Conservation (phyloP, 2,329 filamentous ascomycete genomes). For the Apiospora rasikravindrae region DNA sequence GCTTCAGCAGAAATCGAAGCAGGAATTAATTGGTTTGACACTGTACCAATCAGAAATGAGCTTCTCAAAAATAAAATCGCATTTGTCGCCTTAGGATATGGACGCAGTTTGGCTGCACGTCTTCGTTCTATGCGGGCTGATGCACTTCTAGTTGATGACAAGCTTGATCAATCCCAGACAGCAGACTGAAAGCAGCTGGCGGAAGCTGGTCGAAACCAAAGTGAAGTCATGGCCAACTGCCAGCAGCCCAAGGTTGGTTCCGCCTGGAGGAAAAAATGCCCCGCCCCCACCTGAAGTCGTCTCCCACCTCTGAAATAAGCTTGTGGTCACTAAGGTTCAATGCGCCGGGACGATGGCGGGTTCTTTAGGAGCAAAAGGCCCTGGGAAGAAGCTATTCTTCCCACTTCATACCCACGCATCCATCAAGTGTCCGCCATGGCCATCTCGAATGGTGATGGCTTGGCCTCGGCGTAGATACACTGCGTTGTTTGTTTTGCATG, state of each 20-base stretch:
- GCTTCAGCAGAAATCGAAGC: neutral
- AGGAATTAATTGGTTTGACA: no score
- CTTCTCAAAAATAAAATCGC: no score
- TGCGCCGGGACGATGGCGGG: neutral
- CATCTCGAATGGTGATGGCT: neutral
- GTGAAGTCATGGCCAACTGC: neutral
- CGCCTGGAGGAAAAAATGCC: neutral
- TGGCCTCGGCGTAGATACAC: no score
- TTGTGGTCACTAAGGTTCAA: neutral
- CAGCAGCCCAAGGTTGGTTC: neutral
- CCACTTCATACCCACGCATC: neutral
- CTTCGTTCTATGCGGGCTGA: neutral
- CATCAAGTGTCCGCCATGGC: no score
- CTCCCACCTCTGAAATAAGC: neutral
- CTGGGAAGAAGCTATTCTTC: no score
- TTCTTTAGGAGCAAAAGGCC: neutral
- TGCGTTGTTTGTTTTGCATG: neutral
- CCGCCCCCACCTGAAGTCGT: neutral
- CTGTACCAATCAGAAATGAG: neutral
- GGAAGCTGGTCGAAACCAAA: neutral
- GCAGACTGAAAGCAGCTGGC: neutral
- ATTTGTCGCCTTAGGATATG: neutral
- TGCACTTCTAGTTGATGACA: neutral
- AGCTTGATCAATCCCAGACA: neutral
- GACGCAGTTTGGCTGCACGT: neutral